These are phyloP conservation scores for Globisporangium sylvaticum DNA, from an alignment of 352 stramenopile genomes.

Conservation along the genomic window DNA sequence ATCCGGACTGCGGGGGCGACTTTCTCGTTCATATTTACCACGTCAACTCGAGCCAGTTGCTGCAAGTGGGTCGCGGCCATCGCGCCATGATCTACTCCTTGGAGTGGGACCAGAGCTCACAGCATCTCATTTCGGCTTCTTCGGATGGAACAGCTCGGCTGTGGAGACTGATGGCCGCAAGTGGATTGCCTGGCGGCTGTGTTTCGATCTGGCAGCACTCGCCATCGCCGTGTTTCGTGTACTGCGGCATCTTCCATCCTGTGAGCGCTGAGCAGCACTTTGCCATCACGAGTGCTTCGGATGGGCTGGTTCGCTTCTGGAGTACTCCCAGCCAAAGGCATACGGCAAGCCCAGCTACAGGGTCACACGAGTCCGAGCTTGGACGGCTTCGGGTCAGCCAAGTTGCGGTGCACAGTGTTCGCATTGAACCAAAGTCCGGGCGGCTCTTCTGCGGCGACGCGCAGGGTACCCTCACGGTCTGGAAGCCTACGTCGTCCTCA, in stretches of 20 bases:
- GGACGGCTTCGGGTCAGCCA: conserved; percentile 20
- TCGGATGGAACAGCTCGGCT: conserved; percentile 51
- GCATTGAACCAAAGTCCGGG: conserved; percentile 35
- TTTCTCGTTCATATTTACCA: conserved; percentile 45
- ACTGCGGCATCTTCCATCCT: conserved; percentile 53
- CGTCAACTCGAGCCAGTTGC: conserved; percentile 33
- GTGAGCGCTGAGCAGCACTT: conserved; percentile 20
- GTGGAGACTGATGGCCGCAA: conserved; percentile 27
- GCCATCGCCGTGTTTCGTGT: conserved; percentile 53
- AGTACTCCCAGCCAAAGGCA: conserved; percentile 8
- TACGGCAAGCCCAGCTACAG: not conserved
- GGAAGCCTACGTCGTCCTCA: conserved; percentile 14
- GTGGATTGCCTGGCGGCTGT: too few relatives aligned
- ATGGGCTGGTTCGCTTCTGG: conserved; percentile 50
- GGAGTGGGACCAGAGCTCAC: conserved; percentile 31
- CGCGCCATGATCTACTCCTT: conserved; percentile 56
- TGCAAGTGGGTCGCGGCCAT: conserved; percentile 40
- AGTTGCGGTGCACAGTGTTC: conserved; percentile 45
- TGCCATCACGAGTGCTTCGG: conserved; percentile 45
- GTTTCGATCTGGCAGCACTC: conserved; percentile 47
- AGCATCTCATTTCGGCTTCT: conserved; percentile 47
- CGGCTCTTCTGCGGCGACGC: conserved; percentile 62
- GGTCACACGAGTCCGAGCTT: not conserved
- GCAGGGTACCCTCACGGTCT: conserved; percentile 45
- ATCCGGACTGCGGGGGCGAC: conserved; percentile 23